Percentiles rank a stretch among this genome's conserved stretches.
phyloP scores from a whole-genome alignment of 2,329 filamentous ascomycete genomes.

The Hypoxylon sp. region DNA sequence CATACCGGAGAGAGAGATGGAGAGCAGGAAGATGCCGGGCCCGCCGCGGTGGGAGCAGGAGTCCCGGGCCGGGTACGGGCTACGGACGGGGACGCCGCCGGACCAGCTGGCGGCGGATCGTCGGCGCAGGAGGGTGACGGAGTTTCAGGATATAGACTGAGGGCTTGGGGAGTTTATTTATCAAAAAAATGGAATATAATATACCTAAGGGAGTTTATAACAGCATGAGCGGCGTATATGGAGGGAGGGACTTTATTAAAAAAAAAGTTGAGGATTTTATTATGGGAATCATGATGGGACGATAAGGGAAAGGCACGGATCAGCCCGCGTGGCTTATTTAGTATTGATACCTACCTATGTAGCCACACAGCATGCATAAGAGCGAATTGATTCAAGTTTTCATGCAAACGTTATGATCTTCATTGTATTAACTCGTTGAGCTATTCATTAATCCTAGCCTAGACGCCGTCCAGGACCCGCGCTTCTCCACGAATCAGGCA shows the following conservation, averaged over 20 bases:
- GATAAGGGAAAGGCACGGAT: not conserved
- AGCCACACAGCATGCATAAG: not conserved
- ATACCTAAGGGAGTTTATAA: not conserved
- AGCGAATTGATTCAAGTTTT: not conserved
- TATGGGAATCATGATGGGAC: not conserved
- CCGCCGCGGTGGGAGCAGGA: slow-evolving; percentile 27
- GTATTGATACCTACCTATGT: too few species aligned
- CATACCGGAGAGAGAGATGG: not conserved
- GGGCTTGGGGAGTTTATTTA: not conserved
- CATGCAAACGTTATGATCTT: not conserved
- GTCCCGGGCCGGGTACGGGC: slow-evolving; percentile 27
- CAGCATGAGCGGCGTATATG: slow-evolving; percentile 6
- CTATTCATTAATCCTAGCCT: slow-evolving; percentile 55
- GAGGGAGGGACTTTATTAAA: not conserved
- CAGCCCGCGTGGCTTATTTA: not conserved
- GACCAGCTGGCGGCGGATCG: slow-evolving; percentile 22
- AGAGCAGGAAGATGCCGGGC: not conserved
- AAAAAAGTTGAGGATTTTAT: too few species aligned
- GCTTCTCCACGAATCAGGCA: slow-evolving; percentile 73
- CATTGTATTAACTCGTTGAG: not conserved
- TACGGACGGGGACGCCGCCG: slow-evolving; percentile 19
- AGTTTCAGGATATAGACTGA: slow-evolving; percentile 23
- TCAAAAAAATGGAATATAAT: too few species aligned
- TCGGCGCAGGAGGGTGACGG: slow-evolving; percentile 25
- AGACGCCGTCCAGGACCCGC: slow-evolving; percentile 72